phyloP scores from a whole-genome alignment of 768 basidiomycete genomes.

The Hericium rajendrae region DNA sequence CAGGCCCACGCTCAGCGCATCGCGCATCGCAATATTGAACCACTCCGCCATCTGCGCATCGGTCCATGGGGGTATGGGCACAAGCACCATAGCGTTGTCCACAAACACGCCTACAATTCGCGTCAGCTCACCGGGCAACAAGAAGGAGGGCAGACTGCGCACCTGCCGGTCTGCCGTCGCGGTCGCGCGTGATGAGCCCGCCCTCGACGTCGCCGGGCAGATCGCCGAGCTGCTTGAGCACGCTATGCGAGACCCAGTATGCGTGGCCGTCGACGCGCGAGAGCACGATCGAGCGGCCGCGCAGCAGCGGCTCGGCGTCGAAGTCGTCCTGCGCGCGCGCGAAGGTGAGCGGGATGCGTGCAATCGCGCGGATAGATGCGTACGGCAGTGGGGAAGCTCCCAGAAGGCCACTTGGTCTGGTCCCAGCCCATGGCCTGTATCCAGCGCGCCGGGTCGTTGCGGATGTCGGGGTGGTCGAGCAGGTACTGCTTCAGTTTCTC shows the following conservation, averaged over 20 bases:
- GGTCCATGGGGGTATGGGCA: slow-evolving; percentile 57
- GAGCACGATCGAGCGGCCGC: slow-evolving; percentile 62
- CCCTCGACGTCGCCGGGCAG: slow-evolving; percentile 61
- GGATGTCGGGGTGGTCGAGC: slow-evolving; percentile 43
- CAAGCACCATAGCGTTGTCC: slow-evolving; percentile 79
- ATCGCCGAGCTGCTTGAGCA: slow-evolving; percentile 52
- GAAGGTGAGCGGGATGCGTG: background rate
- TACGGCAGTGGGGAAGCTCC: slow-evolving; percentile 63
- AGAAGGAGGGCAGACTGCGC: background rate
- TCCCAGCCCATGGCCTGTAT: slow-evolving; percentile 91
- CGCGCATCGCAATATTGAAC: slow-evolving; percentile 51
- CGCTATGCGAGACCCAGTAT: slow-evolving; percentile 71
- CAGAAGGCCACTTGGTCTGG: slow-evolving; percentile 63
- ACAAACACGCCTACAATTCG: slow-evolving; percentile 52
- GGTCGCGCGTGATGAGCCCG: slow-evolving; percentile 61
- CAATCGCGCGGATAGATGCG: background rate
- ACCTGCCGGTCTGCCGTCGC: slow-evolving; percentile 47
- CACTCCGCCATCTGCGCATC: slow-evolving; percentile 46
- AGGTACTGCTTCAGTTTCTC: slow-evolving; percentile 52
- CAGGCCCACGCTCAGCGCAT: slow-evolving; percentile 71
- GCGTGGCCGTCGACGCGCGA: slow-evolving; percentile 78
- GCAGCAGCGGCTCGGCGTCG: slow-evolving; percentile 56
- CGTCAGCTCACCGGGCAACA: background rate
- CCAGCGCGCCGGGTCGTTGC: slow-evolving; percentile 50
- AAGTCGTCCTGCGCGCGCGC: slow-evolving; percentile 50